Percentiles rank a stretch among this genome's conserved stretches.
These are phyloP conservation scores for Xylogone sp. DNA, from an alignment of 2,329 filamentous ascomycete species.

Conservation along the genomic window DNA sequence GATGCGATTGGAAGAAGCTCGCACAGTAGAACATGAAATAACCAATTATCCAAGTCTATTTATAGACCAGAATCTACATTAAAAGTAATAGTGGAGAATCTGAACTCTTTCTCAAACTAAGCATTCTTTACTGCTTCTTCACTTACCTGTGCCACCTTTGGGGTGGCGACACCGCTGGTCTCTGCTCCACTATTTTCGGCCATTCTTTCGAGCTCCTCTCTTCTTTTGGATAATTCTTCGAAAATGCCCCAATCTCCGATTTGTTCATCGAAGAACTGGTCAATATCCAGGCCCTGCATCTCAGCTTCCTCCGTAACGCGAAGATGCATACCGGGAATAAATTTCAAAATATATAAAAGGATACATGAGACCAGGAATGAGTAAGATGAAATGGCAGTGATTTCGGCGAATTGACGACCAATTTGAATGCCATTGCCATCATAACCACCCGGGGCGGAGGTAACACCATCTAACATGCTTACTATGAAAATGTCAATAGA, in stretches of 20 bases:
- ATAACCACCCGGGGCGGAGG: conserved; percentile 39
- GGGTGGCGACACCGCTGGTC: background rate
- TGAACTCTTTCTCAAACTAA: background rate
- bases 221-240: conserved; percentile 12
- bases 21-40: too few relatives aligned
- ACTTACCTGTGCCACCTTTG: background rate
- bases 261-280: conserved; percentile 43
- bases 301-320: conserved; percentile 53
- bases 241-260: conserved; percentile 32
- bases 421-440: conserved; percentile 51
- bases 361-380: conserved; percentile 49
- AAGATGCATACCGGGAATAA: conserved; percentile 53
- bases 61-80: too few relatives aligned
- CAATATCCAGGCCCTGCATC: conserved; percentile 46
- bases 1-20: too few relatives aligned
- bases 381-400: conserved; percentile 50
- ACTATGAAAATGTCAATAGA: conserved; percentile 29
- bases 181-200: background rate
- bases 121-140: background rate
- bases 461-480: conserved; percentile 47
- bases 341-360: conserved; percentile 52
- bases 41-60: too few relatives aligned
- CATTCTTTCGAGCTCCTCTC: background rate
- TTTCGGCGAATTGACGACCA: conserved; percentile 53
- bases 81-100: too few relatives aligned